Conservation (phyloP, 1,284 basidiomycete species). For the Ganoderma sinense region DNA sequence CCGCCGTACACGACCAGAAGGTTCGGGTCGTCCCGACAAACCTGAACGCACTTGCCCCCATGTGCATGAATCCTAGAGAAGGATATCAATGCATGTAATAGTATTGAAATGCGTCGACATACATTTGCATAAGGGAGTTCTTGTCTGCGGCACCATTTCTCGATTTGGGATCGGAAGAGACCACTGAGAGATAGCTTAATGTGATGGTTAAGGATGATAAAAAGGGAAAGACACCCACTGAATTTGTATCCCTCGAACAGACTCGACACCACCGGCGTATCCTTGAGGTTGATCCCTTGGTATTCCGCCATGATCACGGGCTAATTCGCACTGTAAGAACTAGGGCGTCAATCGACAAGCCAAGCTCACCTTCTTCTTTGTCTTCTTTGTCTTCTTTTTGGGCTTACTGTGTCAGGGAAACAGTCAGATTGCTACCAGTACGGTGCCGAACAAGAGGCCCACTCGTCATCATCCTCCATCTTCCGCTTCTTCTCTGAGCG, state of each 20-base stretch:
- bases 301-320: constrained; percentile 70
- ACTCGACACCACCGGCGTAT: constrained; percentile 63
- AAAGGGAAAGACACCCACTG: constrained; percentile 68
- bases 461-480: constrained; percentile 67
- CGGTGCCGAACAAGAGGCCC: constrained; percentile 20
- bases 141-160: constrained; percentile 74
- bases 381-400: constrained; percentile 71
- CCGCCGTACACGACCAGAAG: constrained; percentile 74
- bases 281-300: constrained; percentile 66
- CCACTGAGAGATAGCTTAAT: constrained; percentile 53
- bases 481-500: constrained; percentile 75
- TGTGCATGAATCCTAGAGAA: constrained; percentile 71
- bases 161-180: constrained; percentile 80
- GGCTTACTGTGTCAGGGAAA: constrained; percentile 47
- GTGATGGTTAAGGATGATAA: neutral
- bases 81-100: neutral
- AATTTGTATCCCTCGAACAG: constrained; percentile 83
- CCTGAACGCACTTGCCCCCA: constrained; percentile 79
- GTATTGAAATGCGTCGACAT: constrained; percentile 30
- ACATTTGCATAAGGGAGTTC: constrained; percentile 70
- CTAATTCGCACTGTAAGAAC: constrained; percentile 43
- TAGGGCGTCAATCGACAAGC: neutral
- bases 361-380: constrained; percentile 57
- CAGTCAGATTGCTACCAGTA: neutral
- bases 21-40: constrained; percentile 56